Evolutionary conservation across 1,139 yeast species (phyloP), one percentile per base, ranked within the genome.

Genomic region (Suhomyces bolitotheri): DNA sequence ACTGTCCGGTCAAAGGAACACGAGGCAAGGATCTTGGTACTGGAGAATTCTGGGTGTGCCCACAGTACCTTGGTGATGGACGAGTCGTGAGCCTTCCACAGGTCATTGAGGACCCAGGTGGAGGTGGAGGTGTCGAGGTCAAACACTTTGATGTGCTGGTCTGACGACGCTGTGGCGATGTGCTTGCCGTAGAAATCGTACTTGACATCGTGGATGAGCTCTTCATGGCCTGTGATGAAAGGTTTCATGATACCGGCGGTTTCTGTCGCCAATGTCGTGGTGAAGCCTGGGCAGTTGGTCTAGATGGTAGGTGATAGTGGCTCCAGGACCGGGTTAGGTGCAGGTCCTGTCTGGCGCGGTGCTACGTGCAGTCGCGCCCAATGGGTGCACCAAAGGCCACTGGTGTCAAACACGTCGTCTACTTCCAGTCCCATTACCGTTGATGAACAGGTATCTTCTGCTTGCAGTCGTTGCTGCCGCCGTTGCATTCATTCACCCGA

Each of bases 81-180:
- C 6, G 95, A 82, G 50, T 92, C 96, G 56, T 92, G 98, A 1
- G 97, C 97, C 49, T 85, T 85, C 95, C 96, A 90, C 45, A 85
- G 81, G 59, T 89, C 96, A 48, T 82, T 80, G 37, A 84, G 62
- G 11, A 76, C 77, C 97, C 97, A 90, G 20, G 79, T 74, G 20
- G 68, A 64, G 5, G 76, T 61, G 17, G 65, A 45, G 10, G 77
- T 59, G 48, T 80, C 86, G 32, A 82, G 63, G 54, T 84, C 92
- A 58, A 88, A 90, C 24, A 90, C 90, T 53, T 87, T 87, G 45
- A 90, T 78, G 53, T 86, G 94, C 51, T 89, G 96, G 58, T 90
- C 97, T 0, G 95, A 84, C 7, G 96, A 86, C 39, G 94, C 89
- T 0, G 96, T 89, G 7, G 96, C 97, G 37, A 90, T 69, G 41